Base-by-base conservation (phyloP, 2,329 filamentous ascomycete genomes). In the Coniochaeta sp. region DNA sequence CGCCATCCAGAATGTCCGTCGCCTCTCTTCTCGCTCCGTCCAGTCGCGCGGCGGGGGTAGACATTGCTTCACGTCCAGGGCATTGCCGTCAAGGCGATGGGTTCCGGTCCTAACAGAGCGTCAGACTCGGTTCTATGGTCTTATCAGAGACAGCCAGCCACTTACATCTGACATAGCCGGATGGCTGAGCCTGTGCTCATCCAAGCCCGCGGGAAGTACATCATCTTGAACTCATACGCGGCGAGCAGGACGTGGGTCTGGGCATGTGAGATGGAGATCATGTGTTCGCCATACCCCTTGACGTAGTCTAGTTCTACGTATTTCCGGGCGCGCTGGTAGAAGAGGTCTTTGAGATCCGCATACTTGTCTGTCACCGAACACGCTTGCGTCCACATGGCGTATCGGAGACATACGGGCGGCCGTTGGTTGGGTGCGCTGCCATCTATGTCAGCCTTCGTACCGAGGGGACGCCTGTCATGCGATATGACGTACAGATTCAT, bases 151-250 rank as follows among this genome's bases (percentile, higher is more conserved):
- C 30, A 38, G 32, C 40, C 24, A 38, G 14, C 12, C 22, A 72
- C 82, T 72, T 71, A 86, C 93, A 98, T 97, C 69, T 96, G 89
- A 57, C 85, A 85, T 59, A 98, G 75, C 57, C 93, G 84, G n/a
- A 89, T 85, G 4, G 89, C 89, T 62, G 90, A 82, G 24, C 93
- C 95, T 2, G 90, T 89, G 66, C 90, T 97, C 77, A 96, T 86
- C 95, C 95, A 98, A 0, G 95, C 95, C 65, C 95, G 81, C 1
- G 95, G 93, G 67, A 98, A 98, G 72, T 92, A 96, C 90, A 98
- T 96, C 82, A 90, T 89, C 75, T 93, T 96, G 79, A 97, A 98
- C 73, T 99, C 95, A 68, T 96, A 97, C 0, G 84, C 86, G 6
- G 87, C 85, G 55, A 96, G 80, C 22, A 98, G 77, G 28, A 87